phyloP scores from a whole-genome alignment of 257 asterid species.

The Ilex asprella region DNA sequence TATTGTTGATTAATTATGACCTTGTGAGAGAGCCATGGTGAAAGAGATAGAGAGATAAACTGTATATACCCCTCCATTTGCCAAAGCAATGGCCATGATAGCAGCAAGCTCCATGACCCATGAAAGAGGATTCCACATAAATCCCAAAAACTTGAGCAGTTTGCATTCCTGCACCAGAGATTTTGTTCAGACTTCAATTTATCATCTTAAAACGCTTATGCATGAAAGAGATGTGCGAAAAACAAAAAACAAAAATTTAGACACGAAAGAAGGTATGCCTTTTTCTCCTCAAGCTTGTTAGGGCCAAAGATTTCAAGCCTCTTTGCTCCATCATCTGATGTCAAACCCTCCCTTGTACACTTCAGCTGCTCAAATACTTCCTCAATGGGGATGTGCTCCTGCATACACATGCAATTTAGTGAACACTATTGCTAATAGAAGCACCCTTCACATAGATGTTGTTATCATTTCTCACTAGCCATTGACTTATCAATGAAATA shows the following conservation, averaged over 20 bases:
- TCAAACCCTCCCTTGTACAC: slow-evolving; percentile 56
- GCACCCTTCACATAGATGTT: neutral
- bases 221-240: neutral
- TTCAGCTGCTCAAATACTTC: slow-evolving; percentile 61
- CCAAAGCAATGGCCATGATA: slow-evolving; percentile 81
- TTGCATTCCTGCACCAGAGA: slow-evolving; percentile 38
- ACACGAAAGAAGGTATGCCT: slow-evolving; percentile 1
- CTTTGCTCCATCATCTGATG: slow-evolving; percentile 47
- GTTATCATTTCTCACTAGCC: too few species aligned
- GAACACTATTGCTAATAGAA: neutral
- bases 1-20: too few species aligned
- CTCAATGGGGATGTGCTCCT: slow-evolving; percentile 71
- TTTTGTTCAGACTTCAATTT: too few species aligned
- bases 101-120: slow-evolving; percentile 98
- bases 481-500: neutral
- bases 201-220: too few species aligned
- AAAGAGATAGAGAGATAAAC: neutral
- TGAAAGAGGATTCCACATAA: slow-evolving; percentile 98
- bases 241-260: neutral
- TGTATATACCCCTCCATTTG: slow-evolving; percentile 63
- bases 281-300: slow-evolving; percentile 83
- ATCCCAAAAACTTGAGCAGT: slow-evolving; percentile 68
- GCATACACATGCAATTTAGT: neutral
- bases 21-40: too few species aligned
- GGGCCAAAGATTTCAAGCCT: slow-evolving; percentile 66